phyloP scores from a whole-genome alignment of 805 yeast genomes.

The Candida corydali region DNA sequence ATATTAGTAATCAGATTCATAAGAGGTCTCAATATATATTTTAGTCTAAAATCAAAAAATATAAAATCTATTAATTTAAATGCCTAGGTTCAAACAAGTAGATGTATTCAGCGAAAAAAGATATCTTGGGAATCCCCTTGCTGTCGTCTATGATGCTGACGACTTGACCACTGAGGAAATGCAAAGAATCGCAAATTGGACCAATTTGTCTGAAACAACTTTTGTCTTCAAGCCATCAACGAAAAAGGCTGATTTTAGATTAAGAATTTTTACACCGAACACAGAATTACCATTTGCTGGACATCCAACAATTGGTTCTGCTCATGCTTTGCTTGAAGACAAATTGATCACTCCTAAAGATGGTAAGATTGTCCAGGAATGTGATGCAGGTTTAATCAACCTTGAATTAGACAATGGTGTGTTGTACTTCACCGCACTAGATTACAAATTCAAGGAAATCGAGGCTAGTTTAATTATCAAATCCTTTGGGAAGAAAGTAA shows the following conservation, averaged over 20 bases:
- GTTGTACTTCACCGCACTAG: conserved; percentile 28
- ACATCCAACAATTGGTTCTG: conserved; percentile 57
- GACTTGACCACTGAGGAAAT: conserved; percentile 35
- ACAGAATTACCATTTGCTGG: conserved; percentile 60
- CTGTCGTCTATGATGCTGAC: conserved; percentile 44
- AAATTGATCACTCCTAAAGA: conserved; percentile 22
- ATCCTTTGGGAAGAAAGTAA: conserved; percentile 9
- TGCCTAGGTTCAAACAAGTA: conserved; percentile 27
- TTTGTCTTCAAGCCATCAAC: conserved; percentile 42
- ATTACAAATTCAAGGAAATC: conserved; percentile 11
- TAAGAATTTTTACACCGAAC: conserved; percentile 47
- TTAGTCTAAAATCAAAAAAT: no score
- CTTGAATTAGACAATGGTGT: conserved; percentile 18
- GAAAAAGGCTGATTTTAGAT: conserved; percentile 40
- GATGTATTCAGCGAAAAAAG: conserved; percentile 39
- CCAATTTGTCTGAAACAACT: conserved; percentile 57
- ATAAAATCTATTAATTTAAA: neutral
- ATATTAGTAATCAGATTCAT: no score
- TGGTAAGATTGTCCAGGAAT: conserved; percentile 38
- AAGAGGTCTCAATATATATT: no score
- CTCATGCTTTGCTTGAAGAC: conserved; percentile 41
- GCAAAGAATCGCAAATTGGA: conserved; percentile 53
- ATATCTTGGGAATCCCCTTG: conserved; percentile 53
- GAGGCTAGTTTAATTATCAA: conserved; percentile 6
- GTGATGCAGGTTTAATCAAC: conserved; percentile 41